Evolutionary conservation across 129 eudicot species (phyloP), one percentile per base, ranked within the genome.

Genomic region (Flaveria ramosissima): DNA sequence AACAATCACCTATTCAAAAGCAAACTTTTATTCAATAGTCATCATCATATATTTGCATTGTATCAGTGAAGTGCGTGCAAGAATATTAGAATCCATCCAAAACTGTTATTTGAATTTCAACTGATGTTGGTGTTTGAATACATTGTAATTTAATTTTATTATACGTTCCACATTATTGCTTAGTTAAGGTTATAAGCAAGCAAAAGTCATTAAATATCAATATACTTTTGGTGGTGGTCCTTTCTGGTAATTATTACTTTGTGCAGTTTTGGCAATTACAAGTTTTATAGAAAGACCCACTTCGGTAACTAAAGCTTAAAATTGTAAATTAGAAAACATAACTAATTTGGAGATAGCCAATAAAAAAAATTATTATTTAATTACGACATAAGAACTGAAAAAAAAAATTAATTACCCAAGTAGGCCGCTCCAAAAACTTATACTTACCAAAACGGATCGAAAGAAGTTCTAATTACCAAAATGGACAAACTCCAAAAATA

Each of bases 1-100:
- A 27, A 90, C 91, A 32, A 90, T 87, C 36, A 93, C 98, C 98
- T 93, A 86, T 52, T 6, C 24, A 56, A 77, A 13, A 57, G 21
- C 32, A 1, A 74, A 8, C 43, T 7, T 64, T 16, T 20, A 30
- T 52, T 72, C 24, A 65, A 3, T 23, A 65, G n/a, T 26, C 51
- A 70, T 27, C 46, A 30, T 26, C 11, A 55, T n/a, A 65, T 24
- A 15, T 15, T 53, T 80, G 56, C 71, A 76, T 12, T 56, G 51
- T 76, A 64, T 17, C 21, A 6, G 32, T 7, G 20, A 30, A 30
- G 46, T 15, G 20, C 23, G 15, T n/a, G 69, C 3, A 6, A 30
- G 46, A 27, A 32, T 27, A 63, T 23, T 60, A 60, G 39, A 60
- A 24, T 5, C 3, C 3, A 24, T 21, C 66, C 24, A 32, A 59